phyloP scores from a whole-genome alignment of 805 yeast genomes.

The Dipodascopsis uninucleata region DNA sequence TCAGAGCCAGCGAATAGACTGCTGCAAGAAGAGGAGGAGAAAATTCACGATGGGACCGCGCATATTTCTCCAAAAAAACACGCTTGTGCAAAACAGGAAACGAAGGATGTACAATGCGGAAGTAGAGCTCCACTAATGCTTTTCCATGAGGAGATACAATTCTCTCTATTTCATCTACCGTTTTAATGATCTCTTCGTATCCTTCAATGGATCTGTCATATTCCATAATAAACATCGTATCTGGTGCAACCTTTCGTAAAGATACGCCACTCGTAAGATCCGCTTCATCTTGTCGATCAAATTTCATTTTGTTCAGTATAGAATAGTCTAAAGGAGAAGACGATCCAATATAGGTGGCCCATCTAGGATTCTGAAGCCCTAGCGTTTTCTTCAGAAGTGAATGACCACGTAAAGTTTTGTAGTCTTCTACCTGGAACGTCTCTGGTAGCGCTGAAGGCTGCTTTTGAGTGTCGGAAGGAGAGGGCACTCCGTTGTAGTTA shows the following conservation, averaged over 20 bases:
- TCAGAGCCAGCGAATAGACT: slow-evolving; percentile 80
- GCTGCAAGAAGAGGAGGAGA: slow-evolving; percentile 89
- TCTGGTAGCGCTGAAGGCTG: too few relatives aligned
- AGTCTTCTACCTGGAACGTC: slow-evolving; percentile 57
- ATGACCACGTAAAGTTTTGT: slow-evolving; percentile 58
- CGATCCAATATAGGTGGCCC: slow-evolving; percentile 84
- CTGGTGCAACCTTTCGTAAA: slow-evolving; percentile 73
- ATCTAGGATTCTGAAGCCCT: slow-evolving; percentile 81
- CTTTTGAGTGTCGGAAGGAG: too few relatives aligned
- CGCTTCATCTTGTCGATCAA: slow-evolving; percentile 76
- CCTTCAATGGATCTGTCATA: slow-evolving; percentile 72
- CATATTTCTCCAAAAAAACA: slow-evolving; percentile 85
- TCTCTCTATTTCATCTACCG: slow-evolving; percentile 78
- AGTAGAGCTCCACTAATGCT: slow-evolving; percentile 62
- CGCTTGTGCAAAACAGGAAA: slow-evolving; percentile 88
- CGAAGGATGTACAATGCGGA: slow-evolving; percentile 82
- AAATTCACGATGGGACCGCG: slow-evolving; percentile 86
- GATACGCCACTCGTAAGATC: slow-evolving; percentile 63
- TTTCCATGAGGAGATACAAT: slow-evolving; percentile 92
- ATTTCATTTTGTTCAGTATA: slow-evolving; percentile 58
- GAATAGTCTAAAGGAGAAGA: slow-evolving; percentile 78
- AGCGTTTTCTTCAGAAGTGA: slow-evolving; percentile 64
- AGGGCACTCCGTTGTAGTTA: too few relatives aligned
- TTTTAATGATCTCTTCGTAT: slow-evolving; percentile 64
- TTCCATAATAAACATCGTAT: slow-evolving; percentile 66